Conservation (phyloP, 305 asterid species). For the Rubia balearica region DNA sequence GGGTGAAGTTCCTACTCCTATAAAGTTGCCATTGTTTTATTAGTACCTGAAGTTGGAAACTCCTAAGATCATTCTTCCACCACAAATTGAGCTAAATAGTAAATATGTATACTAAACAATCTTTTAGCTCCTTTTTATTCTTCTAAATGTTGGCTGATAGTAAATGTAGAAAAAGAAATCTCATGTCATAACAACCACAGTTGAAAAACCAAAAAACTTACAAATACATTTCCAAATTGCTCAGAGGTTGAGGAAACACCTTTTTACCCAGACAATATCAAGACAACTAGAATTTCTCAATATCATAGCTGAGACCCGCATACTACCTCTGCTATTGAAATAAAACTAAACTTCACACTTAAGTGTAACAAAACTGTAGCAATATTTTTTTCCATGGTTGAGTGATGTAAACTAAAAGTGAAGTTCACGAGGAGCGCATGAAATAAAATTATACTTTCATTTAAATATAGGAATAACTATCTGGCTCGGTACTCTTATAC, state of each 20-base stretch:
- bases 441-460: conserved; percentile 11
- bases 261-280: background rate
- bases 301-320: background rate
- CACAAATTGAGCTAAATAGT: background rate
- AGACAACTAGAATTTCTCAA: background rate
- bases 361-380: background rate
- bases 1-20: background rate
- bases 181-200: conserved; percentile 1
- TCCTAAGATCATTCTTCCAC: background rate
- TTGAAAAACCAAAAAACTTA: background rate
- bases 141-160: background rate
- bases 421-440: background rate
- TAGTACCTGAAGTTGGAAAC: background rate
- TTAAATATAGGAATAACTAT: conserved; percentile 5
- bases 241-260: background rate
- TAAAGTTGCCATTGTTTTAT: background rate
- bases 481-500: background rate
- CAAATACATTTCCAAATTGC: background rate
- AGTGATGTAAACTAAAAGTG: background rate
- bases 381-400: background rate
- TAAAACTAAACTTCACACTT: background rate
- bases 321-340: background rate
- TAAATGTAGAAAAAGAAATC: background rate
- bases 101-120: background rate
- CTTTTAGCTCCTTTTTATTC: background rate